phyloP scores from a whole-genome alignment of 352 stramenopile genomes.

The Phytophthora citrophthora region DNA sequence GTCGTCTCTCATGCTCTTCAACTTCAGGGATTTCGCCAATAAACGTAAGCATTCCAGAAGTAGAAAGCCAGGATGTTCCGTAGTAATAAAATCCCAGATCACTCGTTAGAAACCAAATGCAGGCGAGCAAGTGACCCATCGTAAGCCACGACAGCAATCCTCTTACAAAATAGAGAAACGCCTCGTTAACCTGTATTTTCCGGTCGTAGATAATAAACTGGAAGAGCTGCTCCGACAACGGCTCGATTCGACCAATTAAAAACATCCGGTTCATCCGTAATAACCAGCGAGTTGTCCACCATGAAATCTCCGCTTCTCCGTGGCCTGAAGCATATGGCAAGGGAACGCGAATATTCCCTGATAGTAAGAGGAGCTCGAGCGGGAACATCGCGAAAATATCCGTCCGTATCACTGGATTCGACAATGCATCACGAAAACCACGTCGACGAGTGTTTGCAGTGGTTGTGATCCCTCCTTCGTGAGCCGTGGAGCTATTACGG shows the following conservation, averaged over 20 bases:
- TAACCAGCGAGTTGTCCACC: conserved; percentile 51
- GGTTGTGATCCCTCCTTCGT: conserved; percentile 11
- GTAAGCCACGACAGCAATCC: conserved; percentile 57
- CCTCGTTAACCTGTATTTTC: conserved; percentile 52
- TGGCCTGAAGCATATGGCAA: not conserved
- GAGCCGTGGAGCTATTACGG: conserved; percentile 15
- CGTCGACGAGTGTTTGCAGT: conserved; percentile 1
- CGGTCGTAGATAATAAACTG: conserved; percentile 70
- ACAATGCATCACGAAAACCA: not conserved
- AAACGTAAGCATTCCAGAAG: conserved; percentile 54
- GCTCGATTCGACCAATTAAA: conserved; percentile 38
- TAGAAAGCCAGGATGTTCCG: conserved; percentile 62
- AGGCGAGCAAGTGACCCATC: conserved; percentile 71
- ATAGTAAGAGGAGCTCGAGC: conserved; percentile 49
- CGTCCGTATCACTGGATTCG: conserved; percentile 37
- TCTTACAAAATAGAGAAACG: conserved; percentile 50
- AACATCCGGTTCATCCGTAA: conserved; percentile 69
- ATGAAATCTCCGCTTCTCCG: conserved; percentile 5
- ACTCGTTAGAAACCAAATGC: conserved; percentile 60
- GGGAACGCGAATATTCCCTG: conserved; percentile 21
- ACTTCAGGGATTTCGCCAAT: conserved; percentile 6
- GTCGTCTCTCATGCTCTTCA: conserved; percentile 8
- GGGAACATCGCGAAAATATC: conserved; percentile 58
- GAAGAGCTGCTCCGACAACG: conserved; percentile 53
- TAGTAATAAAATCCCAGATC: conserved; percentile 47